phyloP scores from a whole-genome alignment of 805 yeast genomes.

The Blastobotrys chiropterorum region DNA sequence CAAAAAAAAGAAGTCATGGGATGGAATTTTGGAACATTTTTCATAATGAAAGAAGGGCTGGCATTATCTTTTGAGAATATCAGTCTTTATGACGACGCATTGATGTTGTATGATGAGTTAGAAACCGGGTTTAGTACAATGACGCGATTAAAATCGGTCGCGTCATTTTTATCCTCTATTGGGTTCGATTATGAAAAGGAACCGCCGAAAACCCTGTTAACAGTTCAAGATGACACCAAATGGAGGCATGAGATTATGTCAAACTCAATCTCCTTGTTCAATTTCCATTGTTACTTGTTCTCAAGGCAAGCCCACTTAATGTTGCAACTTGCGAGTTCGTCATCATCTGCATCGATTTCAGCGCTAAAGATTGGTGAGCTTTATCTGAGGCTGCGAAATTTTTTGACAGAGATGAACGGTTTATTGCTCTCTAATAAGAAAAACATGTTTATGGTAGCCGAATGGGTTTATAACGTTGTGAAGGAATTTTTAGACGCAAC shows the following conservation, averaged over 20 bases:
- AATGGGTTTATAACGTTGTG: conserved; percentile 33
- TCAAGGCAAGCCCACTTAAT: conserved; percentile 31
- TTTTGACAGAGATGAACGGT: conserved; percentile 37
- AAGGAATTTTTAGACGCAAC: conserved; percentile 37
- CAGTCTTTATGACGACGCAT: conserved; percentile 55
- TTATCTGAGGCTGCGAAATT: conserved; percentile 29
- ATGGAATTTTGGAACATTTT: conserved; percentile 41
- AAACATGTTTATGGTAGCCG: conserved; percentile 21
- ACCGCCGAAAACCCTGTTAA: conserved; percentile 16
- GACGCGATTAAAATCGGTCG: conserved; percentile 18
- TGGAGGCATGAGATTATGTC: conserved; percentile 30
- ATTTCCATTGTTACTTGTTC: conserved; percentile 34
- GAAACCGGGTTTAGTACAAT: conserved; percentile 28
- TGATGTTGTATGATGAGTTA: conserved; percentile 45
- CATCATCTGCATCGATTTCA: conserved; percentile 21
- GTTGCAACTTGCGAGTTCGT: conserved; percentile 24
- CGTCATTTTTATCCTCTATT: conserved; percentile 24
- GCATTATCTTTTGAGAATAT: conserved; percentile 50
- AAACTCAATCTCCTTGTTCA: conserved; percentile 33
- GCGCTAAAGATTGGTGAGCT: conserved; percentile 24
- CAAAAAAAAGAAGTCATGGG: conserved; percentile 33
- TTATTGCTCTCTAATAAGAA: conserved; percentile 21
- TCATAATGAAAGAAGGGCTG: conserved; percentile 43
- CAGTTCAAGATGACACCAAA: conserved; percentile 16
- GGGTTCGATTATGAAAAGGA: conserved; percentile 22